These are phyloP conservation scores for Trichosporon sp. DNA, from an alignment of 1,284 basidiomycete genomes.

Conservation along the genomic window DNA sequence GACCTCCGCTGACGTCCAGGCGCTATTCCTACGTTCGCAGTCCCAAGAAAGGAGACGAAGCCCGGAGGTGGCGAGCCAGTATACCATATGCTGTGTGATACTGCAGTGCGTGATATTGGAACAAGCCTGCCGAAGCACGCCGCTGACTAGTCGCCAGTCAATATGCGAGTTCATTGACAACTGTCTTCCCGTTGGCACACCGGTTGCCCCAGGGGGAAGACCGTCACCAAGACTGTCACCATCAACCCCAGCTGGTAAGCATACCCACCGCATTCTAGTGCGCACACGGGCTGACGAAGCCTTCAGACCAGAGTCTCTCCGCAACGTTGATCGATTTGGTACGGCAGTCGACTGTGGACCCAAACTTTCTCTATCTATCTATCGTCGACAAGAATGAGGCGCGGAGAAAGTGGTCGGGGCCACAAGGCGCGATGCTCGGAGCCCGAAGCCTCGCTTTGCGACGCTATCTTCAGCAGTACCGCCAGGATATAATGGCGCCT, in stretches of 20 bases:
- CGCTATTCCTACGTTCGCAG: constrained; percentile 66
- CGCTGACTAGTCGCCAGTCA: constrained; percentile 49
- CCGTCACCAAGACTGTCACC: constrained; percentile 73
- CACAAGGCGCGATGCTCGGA: constrained; percentile 49
- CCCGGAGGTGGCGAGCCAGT: constrained; percentile 63
- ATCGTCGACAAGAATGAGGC: constrained; percentile 44
- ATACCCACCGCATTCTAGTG: neutral
- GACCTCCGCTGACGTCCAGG: neutral
- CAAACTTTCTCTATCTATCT: constrained; percentile 50
- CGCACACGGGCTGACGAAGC: neutral
- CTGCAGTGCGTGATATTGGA: neutral
- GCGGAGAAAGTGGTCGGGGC: constrained; percentile 26
- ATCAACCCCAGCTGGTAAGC: constrained; percentile 66
- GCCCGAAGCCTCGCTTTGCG: constrained; percentile 56
- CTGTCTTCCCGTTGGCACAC: constrained; percentile 56
- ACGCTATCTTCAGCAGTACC: constrained; percentile 51
- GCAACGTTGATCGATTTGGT: constrained; percentile 57
- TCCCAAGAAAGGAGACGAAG: constrained; percentile 54
- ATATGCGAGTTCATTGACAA: constrained; percentile 78
- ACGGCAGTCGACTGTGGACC: constrained; percentile 54
- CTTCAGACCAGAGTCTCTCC: neutral
- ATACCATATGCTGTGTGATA: constrained; percentile 64
- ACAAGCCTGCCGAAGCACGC: neutral
- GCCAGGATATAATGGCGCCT: neutral
- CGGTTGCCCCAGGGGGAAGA: constrained; percentile 49